Conservation (phyloP, 805 yeast species). For the Cyberlindnera japonica region DNA sequence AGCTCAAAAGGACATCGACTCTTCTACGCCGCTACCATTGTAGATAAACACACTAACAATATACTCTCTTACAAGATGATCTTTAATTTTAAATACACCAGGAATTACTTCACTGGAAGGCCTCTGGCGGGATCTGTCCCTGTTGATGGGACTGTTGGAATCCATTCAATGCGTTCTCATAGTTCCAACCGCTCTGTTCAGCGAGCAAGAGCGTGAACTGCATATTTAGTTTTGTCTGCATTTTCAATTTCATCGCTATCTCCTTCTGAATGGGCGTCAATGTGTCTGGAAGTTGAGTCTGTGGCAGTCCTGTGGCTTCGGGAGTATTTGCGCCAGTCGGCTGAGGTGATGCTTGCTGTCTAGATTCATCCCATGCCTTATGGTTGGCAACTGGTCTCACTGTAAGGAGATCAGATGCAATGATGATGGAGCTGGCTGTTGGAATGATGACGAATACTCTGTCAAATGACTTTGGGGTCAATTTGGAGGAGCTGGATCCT, state of each 20-base stretch:
- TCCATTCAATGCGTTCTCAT: constrained; percentile 60
- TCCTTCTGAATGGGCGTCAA: constrained; percentile 56
- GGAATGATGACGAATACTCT: constrained; percentile 75
- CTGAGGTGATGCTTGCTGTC: constrained; percentile 5
- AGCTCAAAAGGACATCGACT: too few species aligned
- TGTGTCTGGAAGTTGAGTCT: constrained; percentile 20
- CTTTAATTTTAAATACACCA: background rate
- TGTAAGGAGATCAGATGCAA: constrained; percentile 80
- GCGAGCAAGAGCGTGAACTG: constrained; percentile 79
- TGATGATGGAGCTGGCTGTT: constrained; percentile 65
- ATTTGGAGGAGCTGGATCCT: constrained; percentile 30
- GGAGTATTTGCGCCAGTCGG: constrained; percentile 18
- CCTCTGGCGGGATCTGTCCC: constrained; percentile 30
- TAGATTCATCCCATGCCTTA: constrained; percentile 50
- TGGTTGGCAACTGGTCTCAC: constrained; percentile 57
- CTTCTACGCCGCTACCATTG: too few species aligned
- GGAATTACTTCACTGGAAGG: constrained; percentile 18
- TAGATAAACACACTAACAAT: too few species aligned
- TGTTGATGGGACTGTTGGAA: constrained; percentile 56
- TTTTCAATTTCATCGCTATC: constrained; percentile 57
- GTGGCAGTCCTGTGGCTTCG: constrained; percentile 16
- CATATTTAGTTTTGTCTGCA: constrained; percentile 72
- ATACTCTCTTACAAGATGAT: too few species aligned
- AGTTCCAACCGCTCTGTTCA: constrained; percentile 86
- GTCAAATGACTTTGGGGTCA: constrained; percentile 76